phyloP scores from a whole-genome alignment of 1,284 basidiomycete genomes.

The Mycosarcoma maydis region DNA sequence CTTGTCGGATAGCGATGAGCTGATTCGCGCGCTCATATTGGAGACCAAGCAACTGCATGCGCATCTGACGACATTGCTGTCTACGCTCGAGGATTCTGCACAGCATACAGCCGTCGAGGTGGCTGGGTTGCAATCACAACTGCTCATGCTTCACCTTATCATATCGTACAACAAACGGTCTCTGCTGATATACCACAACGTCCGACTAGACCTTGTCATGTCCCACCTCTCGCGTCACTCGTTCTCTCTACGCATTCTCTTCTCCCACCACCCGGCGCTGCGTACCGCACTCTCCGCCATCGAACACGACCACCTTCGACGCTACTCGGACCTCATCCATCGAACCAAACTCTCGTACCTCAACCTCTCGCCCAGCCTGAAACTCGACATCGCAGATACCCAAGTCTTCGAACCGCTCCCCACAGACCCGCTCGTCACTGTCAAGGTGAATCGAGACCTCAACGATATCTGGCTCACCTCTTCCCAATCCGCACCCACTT shows the following conservation, averaged over 20 bases:
- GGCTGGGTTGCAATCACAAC: constrained; percentile 72
- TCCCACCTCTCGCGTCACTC: constrained; percentile 5
- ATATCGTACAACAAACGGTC: constrained; percentile 91
- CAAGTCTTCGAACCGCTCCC: constrained; percentile 22
- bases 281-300: constrained; percentile 5
- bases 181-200: constrained; percentile 87
- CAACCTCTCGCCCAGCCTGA: constrained; percentile 8
- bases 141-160: constrained; percentile 86
- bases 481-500: constrained; percentile 14
- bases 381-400: constrained; percentile 15
- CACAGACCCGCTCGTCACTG: constrained; percentile 17
- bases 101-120: constrained; percentile 64
- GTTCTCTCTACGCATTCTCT: constrained; percentile 11
- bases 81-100: constrained; percentile 66
- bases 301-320: constrained; percentile 20
- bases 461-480: constrained; percentile 25
- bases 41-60: constrained; percentile 86
- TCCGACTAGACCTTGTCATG: constrained; percentile 74
- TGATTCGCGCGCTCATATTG: constrained; percentile 84
- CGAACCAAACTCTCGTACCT: constrained; percentile 19
- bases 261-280: constrained; percentile 1
- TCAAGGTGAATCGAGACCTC: constrained; percentile 24
- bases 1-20: constrained; percentile 71
- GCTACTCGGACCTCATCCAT: constrained; percentile 22
- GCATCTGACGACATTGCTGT: constrained; percentile 70